Conservation (phyloP, 2,329 filamentous ascomycete genomes). For the Aureobasidium melanogenum region DNA sequence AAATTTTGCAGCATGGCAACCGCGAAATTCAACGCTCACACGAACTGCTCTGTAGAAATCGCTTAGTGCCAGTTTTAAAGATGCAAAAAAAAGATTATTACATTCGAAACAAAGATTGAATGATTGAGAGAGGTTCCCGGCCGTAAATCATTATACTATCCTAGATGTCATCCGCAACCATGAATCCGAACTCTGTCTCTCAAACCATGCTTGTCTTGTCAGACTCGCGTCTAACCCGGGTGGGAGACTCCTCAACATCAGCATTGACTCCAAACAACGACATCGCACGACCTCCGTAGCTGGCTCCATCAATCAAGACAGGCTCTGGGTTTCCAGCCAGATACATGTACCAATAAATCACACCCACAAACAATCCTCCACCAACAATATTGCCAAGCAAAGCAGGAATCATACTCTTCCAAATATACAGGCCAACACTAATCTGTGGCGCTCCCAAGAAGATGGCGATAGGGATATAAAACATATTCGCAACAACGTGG, state of each 20-base stretch:
- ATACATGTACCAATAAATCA: constrained; percentile 40
- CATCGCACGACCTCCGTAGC: not conserved
- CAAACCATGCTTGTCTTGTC: not conserved
- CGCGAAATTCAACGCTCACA: no score
- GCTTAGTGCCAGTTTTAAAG: no score
- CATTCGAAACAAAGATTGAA: not conserved
- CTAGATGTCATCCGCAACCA: not conserved
- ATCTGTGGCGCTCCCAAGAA: constrained; percentile 39
- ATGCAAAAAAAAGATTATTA: not conserved
- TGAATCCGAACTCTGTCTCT: not conserved
- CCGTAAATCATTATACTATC: not conserved
- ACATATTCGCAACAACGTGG: constrained; percentile 51
- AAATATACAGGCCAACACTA: constrained; percentile 45
- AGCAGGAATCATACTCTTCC: constrained; percentile 48
- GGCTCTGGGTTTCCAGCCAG: constrained; percentile 5
- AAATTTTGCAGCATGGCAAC: no score
- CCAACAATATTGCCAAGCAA: constrained; percentile 47
- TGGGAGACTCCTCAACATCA: not conserved
- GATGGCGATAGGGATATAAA: constrained; percentile 38
- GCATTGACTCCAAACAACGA: not conserved
- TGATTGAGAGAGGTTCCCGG: no score
- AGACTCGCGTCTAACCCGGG: not conserved
- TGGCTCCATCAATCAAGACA: constrained; percentile 4
- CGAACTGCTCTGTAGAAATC: no score
- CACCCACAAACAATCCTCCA: constrained; percentile 44